Evolutionary conservation across 345 rosid species (phyloP).

Genomic region (Populus nigra): DNA sequence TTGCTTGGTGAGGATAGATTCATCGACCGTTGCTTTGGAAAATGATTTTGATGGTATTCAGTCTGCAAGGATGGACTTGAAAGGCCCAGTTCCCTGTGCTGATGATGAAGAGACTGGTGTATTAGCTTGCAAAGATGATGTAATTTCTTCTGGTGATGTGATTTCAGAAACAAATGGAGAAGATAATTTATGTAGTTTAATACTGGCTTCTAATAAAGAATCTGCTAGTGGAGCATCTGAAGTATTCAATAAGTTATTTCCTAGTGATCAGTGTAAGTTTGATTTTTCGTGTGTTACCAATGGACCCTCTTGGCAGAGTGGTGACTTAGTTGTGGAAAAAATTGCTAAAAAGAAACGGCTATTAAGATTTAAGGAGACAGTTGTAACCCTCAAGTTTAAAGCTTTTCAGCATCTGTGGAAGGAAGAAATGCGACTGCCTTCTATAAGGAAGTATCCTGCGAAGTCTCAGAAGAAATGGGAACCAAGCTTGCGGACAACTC

Average conservation of each 20-base stretch:
- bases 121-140: conserved; percentile 23
- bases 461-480: conserved; percentile 71
- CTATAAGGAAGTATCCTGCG: conserved; percentile 51
- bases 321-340: conserved; percentile 43
- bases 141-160: conserved; percentile 21
- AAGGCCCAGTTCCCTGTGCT: conserved; percentile 17
- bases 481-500: conserved; percentile 40
- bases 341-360: conserved; percentile 43
- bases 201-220: conserved; percentile 62
- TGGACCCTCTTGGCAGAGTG: conserved; percentile 27
- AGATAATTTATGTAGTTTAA: conserved; percentile 30
- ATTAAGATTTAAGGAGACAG: conserved; percentile 72
- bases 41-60: conserved; percentile 21
- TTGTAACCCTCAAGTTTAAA: conserved; percentile 69
- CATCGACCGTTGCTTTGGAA: conserved; percentile 29
- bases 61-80: conserved; percentile 14
- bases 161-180: conserved; percentile 32
- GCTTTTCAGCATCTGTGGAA: conserved; percentile 76
- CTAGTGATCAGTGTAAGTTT: conserved; percentile 31
- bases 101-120: conserved; percentile 17
- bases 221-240: conserved; percentile 54
- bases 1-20: conserved; percentile 21
- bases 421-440: conserved; percentile 66
- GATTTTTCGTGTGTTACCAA: conserved; percentile 33
- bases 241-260: conserved; percentile 49